Base-by-base conservation (phyloP, 2,329 filamentous ascomycete species). In the Rhexocercosporidium sp. region DNA sequence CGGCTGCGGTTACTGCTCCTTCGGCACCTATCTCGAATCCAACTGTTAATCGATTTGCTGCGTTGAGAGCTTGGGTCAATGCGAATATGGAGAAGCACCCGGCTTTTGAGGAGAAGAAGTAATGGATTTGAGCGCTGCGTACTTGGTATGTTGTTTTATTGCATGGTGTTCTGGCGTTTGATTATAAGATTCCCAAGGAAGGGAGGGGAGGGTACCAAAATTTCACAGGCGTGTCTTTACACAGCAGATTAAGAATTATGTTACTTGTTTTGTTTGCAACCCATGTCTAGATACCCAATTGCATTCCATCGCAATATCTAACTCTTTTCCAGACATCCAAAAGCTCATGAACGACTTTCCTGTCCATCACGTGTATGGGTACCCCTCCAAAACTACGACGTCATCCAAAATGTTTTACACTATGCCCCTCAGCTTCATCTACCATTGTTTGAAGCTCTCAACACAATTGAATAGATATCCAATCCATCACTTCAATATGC, bases 41-140 rank as follows among this genome's bases (percentile, higher is more conserved):
- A 25, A 56, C 29, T 69, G 49, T 64, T 11, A 88, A 84, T 74
- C 83, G 92, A 64, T 97, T 93, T 91, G 91, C 91, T 34, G 93
- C 93, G 18, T 78, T 98, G 78, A 88, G 94, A 74, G 89, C 84
- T 11, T 96, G 95, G 76, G 96, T 97, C 61, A 90, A 92, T 1
- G 86, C 90, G 49, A 97, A 93, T 0, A 93, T 97, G 89, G 93
- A 97, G 81, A 91, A 93, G 79, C 95, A 95, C 73, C 88, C 91
- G 16, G 92, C 91, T 3, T 97, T 97, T 70, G 70, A 73, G 67
- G 67, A 69, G 47, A 69, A 68, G 37, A 64, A 65, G 51, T 64
- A 49, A 29, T 31, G 29, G 16, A 3, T 5, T 27, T 7, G 37
- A 14, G 18, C 6, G 11, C n/a, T 39, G 12, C 11, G 49, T 49